Evolutionary conservation across 768 basidiomycete species (phyloP).

Genomic region (Mycena filopes): DNA sequence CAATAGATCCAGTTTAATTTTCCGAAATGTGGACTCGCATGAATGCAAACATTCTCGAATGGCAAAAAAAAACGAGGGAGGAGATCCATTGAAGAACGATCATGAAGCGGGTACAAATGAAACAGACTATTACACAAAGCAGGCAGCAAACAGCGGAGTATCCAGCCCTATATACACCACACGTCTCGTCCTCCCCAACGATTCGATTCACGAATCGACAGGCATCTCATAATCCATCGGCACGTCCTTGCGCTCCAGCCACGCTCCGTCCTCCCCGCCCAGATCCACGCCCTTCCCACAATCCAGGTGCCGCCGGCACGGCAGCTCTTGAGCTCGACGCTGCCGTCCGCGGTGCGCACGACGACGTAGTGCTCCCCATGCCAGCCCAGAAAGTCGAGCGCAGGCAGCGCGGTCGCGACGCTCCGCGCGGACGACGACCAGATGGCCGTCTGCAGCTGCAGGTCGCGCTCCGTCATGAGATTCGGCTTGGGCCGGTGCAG

Average conservation of each 20-base stretch:
- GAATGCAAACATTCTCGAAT: no score
- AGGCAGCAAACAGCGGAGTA: no score
- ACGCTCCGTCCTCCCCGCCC: constrained; percentile 68
- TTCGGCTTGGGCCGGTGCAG: constrained; percentile 65
- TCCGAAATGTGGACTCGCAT: no score
- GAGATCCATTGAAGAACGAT: no score
- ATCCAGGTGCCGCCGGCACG: constrained; percentile 64
- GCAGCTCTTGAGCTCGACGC: constrained; percentile 69
- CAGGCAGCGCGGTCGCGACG: constrained; percentile 60
- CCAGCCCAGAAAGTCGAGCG: constrained; percentile 77
- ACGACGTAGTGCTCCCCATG: constrained; percentile 78
- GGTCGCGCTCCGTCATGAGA: constrained; percentile 68
- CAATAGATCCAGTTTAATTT: no score
- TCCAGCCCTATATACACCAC: no score
- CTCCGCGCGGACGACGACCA: constrained; percentile 63
- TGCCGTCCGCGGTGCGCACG: constrained; percentile 48
- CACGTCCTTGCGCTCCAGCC: constrained; percentile 80
- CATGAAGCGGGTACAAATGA: no score
- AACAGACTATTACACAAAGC: no score
- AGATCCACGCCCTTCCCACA: constrained; percentile 75
- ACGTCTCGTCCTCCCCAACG: no score
- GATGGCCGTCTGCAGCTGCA: constrained; percentile 63
- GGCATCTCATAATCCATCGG: constrained; percentile 80
- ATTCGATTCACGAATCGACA: constrained; percentile 2
- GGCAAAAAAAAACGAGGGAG: no score